A percentile compares a stretch with the other conserved stretches of the same genome.
Evolutionary conservation across 2,329 filamentous ascomycete species (phyloP).

Genomic region (Aureobasidium zeae): DNA sequence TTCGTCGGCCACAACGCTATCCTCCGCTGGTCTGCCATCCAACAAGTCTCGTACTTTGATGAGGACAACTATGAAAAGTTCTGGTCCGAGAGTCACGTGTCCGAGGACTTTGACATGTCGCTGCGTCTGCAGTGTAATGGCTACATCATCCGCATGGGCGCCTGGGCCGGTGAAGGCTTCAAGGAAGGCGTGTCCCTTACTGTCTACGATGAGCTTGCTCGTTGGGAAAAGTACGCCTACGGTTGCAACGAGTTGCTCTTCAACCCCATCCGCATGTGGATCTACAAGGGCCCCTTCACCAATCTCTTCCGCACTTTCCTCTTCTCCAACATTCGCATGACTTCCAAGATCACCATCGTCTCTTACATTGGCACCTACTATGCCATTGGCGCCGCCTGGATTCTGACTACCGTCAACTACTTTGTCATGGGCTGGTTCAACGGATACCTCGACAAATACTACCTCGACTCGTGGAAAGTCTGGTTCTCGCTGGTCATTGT

Average conservation of each 20-base stretch:
- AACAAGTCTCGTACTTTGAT: constrained; percentile 48
- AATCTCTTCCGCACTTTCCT: constrained; percentile 54
- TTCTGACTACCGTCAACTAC: constrained; percentile 61
- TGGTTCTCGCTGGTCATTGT: constrained; percentile 55
- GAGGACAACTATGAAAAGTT: constrained; percentile 55
- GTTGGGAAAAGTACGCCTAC: constrained; percentile 67
- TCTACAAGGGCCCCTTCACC: constrained; percentile 54
- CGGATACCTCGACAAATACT: constrained; percentile 56
- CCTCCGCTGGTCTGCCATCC: constrained; percentile 58
- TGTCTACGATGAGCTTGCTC: constrained; percentile 61
- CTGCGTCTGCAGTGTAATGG: constrained; percentile 61
- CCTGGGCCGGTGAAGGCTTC: constrained; percentile 61
- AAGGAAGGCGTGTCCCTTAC: constrained; percentile 66
- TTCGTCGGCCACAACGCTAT: constrained; percentile 74
- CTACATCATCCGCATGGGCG: constrained; percentile 58
- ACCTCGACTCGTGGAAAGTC: constrained; percentile 57
- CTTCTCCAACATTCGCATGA: constrained; percentile 50
- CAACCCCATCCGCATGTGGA: constrained; percentile 55
- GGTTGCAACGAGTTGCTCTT: constrained; percentile 64
- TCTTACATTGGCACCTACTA: constrained; percentile 62
- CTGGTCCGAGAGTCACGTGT: constrained; percentile 69
- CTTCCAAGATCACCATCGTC: constrained; percentile 62
- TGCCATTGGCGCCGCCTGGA: constrained; percentile 57
- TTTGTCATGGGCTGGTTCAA: constrained; percentile 64
- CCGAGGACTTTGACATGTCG: constrained; percentile 61